Evolutionary conservation across 306 rosid species (phyloP).

Genomic region (Quercus bicolor): DNA sequence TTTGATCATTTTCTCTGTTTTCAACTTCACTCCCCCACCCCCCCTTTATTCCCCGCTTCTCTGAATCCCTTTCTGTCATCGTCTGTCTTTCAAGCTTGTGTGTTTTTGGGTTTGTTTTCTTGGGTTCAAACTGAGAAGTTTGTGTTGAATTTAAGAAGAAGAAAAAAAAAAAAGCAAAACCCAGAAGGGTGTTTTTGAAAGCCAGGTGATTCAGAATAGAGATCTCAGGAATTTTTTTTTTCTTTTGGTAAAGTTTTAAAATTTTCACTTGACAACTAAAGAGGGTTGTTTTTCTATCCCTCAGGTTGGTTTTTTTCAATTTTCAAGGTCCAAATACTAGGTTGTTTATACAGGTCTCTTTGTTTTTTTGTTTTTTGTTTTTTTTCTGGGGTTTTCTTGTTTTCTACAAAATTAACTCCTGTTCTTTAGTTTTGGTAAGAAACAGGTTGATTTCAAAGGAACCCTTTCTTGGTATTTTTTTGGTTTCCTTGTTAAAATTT

Average conservation of each 20-base stretch:
- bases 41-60: constrained; percentile 15
- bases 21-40: not conserved
- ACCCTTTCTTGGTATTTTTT: not conserved
- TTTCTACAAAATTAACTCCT: not conserved
- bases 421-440: constrained; percentile 34
- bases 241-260: not conserved
- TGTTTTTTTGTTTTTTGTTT: constrained; percentile 5
- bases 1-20: not conserved
- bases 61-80: constrained; percentile 36
- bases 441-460: constrained; percentile 2
- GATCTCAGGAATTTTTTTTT: constrained; percentile 21
- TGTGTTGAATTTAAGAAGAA: not conserved
- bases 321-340: constrained; percentile 20
- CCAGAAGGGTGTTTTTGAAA: constrained; percentile 23
- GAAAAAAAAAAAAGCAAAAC: not conserved
- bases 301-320: constrained; percentile 6
- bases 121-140: not conserved
- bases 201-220: constrained; percentile 33
- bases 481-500: not conserved
- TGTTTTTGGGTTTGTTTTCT: not conserved
- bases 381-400: not conserved
- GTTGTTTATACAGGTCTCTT: not conserved
- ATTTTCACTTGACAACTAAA: not conserved
- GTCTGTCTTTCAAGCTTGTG: constrained; percentile 20
- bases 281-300: constrained; percentile 36